phyloP scores from a whole-genome alignment of 208 protist species.

The Porcisia deanei region DNA sequence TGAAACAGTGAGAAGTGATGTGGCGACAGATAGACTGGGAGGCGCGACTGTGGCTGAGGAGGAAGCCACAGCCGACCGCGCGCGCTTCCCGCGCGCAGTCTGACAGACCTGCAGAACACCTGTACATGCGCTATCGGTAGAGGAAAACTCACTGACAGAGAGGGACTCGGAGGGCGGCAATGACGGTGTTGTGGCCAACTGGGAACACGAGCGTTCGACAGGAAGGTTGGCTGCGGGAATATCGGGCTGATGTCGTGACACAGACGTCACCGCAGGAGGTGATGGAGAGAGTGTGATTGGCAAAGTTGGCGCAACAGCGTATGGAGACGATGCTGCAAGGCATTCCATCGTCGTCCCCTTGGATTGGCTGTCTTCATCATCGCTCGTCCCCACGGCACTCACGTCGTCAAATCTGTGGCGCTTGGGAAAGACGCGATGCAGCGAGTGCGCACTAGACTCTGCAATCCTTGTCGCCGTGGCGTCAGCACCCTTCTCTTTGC shows the following conservation, averaged over 20 bases:
- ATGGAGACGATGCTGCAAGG: not conserved
- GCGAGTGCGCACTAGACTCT: not conserved
- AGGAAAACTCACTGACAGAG: not conserved
- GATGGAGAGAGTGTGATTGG: not conserved
- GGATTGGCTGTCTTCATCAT: not conserved
- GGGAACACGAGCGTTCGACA: not conserved
- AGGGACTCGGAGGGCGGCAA: conserved; percentile 1
- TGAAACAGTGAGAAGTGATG: not conserved
- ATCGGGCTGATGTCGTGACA: not conserved
- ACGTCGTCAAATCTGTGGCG: not conserved
- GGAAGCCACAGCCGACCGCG: not conserved
- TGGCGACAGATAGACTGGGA: not conserved
- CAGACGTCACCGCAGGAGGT: not conserved
- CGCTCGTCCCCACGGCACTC: not conserved
- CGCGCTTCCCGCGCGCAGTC: not conserved
- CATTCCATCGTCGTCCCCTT: not conserved
- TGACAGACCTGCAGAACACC: not conserved
- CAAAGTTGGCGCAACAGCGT: not conserved
- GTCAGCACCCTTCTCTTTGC: not conserved
- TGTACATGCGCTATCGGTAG: not conserved
- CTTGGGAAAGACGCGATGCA: not conserved
- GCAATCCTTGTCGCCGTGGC: not conserved
- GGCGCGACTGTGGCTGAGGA: not conserved
- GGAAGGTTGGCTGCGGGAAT: not conserved
- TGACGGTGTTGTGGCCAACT: not conserved